phyloP scores from a whole-genome alignment of 805 yeast species.

The Hanseniaspora vineae region DNA sequence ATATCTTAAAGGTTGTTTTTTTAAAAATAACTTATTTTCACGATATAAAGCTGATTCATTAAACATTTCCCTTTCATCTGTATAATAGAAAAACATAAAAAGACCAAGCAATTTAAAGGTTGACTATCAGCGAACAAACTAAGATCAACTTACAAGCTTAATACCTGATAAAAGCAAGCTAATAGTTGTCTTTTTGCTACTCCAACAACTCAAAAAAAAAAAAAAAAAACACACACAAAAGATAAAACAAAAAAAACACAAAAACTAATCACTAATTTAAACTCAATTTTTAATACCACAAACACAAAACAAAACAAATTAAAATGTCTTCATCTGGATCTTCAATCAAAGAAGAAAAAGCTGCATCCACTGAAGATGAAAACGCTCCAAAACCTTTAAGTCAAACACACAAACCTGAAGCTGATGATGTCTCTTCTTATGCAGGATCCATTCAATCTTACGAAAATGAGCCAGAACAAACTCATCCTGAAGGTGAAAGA shows the following conservation, averaged over 20 bases:
- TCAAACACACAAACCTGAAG: neutral
- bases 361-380: neutral
- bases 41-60: too few relatives aligned
- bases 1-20: too few relatives aligned
- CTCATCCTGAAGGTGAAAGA: conserved; percentile 1
- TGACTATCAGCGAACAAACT: too few relatives aligned
- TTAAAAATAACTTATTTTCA: too few relatives aligned
- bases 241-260: neutral
- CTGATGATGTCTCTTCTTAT: conserved; percentile 5
- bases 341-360: neutral
- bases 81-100: too few relatives aligned
- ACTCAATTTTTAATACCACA: neutral
- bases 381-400: neutral
- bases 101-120: too few relatives aligned
- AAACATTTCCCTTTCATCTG: too few relatives aligned
- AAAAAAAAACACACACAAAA: neutral
- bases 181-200: too few relatives aligned
- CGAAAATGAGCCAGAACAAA: conserved; percentile 1
- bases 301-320: neutral
- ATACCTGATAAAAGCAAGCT: too few relatives aligned
- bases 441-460: conserved; percentile 6
- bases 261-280: neutral
- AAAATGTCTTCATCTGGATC: neutral
- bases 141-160: too few relatives aligned
- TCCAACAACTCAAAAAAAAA: too few relatives aligned